These are phyloP conservation scores for Neurospora sp. DNA, from an alignment of 495 filamentous ascomycete species.

Conservation along the genomic window DNA sequence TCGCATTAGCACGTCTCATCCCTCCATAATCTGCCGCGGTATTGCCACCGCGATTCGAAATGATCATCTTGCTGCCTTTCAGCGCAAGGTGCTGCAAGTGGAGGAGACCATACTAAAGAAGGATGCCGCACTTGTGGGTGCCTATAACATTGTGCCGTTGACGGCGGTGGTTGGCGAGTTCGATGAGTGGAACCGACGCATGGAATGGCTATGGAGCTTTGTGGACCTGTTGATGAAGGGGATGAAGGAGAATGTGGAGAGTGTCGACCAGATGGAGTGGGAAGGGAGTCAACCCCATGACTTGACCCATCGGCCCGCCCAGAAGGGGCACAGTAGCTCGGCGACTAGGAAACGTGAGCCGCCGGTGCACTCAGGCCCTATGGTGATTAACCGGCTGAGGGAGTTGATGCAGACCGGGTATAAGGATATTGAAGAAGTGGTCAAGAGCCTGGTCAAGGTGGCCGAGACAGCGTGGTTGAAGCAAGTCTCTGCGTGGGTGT, in stretches of 20 bases:
- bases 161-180: slow-evolving; percentile 78
- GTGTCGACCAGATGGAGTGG: neutral
- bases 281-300: neutral
- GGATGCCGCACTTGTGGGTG: slow-evolving; percentile 67
- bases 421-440: slow-evolving; percentile 66
- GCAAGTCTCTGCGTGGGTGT: slow-evolving; percentile 77
- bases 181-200: slow-evolving; percentile 65
- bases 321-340: neutral
- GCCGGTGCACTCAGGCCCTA: slow-evolving; percentile 28
- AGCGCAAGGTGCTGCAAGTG: slow-evolving; percentile 72
- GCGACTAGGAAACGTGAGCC: neutral
- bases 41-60: slow-evolving; percentile 73
- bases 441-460: slow-evolving; percentile 55
- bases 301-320: slow-evolving; percentile 6
- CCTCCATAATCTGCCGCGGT: slow-evolving; percentile 73
- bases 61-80: slow-evolving; percentile 66
- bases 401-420: slow-evolving; percentile 79
- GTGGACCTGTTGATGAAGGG: slow-evolving; percentile 48
- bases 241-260: slow-evolving; percentile 1
- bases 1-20: slow-evolving; percentile 56
- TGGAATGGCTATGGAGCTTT: slow-evolving; percentile 82
- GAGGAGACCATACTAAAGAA: slow-evolving; percentile 65
- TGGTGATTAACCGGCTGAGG: slow-evolving; percentile 66
- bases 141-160: slow-evolving; percentile 84
- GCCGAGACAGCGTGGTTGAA: slow-evolving; percentile 89